Base-by-base conservation (phyloP, 176 grass and related monocot species). In the Luzula sylvatica region DNA sequence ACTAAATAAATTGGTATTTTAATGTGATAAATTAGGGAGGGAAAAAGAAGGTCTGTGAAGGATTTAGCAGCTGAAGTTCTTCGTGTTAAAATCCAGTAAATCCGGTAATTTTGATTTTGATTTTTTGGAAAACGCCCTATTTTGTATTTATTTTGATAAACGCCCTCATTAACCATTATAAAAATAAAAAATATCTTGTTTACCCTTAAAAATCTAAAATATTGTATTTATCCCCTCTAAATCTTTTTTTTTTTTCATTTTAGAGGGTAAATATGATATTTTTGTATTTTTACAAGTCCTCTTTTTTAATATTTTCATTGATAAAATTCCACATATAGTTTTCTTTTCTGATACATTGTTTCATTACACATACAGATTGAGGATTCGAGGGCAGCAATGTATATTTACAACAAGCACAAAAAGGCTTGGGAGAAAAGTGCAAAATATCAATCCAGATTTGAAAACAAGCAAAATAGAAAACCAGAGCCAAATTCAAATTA, bases 21-120 rank as follows among this genome's bases (percentile, higher is more conserved):
- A 59, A 58, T 54, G 41, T 29, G n/a, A 73, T 73, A 66, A 11
- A 41, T 24, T 68, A 95, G 89, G 71, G 78, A 66, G 38, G 66
- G 58, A 11, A 80, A 68, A 57, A 70, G 24, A 8, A 78, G 85
- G 67, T 73, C 78, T 2, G 50, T 98, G 41, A 98, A 80, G 67
- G 85, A 98, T 72, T 81, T 98, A 62, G 78, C 92, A 52, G 64
- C 81, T 74, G 68, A 98, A 82, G 65, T 86, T 73, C 92, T 98
- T 76, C 40, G 60, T 70, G 92, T 66, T 60, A 90, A 80, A 68
- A 89, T 90, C 63, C 85, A 86, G 45, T 57, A 72, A 56, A 84
- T 39, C 92, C 81, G 2, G 92, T 98, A 83, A 40, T 75, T 74
- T 25, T 66, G 11, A 70, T 55, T 11, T 35, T 35, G 21, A 47